phyloP scores from a whole-genome alignment of 2,329 filamentous ascomycete species.

The Massarina eburnea region DNA sequence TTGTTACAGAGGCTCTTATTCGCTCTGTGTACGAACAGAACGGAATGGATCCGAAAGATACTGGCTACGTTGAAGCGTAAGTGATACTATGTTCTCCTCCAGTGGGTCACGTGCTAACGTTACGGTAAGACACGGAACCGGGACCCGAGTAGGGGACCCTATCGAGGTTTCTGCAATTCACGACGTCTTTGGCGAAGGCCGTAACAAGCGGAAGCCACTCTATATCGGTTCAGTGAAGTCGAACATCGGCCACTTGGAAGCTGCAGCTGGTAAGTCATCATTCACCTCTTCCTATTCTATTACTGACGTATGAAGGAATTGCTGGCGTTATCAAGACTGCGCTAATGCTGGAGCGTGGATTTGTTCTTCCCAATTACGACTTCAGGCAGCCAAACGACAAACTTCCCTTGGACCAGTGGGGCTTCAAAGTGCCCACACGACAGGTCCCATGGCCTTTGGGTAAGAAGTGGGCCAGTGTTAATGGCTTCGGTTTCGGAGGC shows the following conservation, averaged over 20 bases:
- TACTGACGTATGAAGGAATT: constrained; percentile 10
- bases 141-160: constrained; percentile 53
- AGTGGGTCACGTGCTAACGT: too few relatives aligned
- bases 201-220: constrained; percentile 21
- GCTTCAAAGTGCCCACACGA: constrained; percentile 19
- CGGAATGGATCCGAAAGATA: constrained; percentile 26
- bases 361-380: constrained; percentile 42
- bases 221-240: constrained; percentile 34
- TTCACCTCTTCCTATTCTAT: background rate
- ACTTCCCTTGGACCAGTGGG: constrained; percentile 26
- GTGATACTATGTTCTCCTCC: too few relatives aligned
- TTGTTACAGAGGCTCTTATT: constrained; percentile 17
- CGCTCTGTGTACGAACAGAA: constrained; percentile 22
- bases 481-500: constrained; percentile 51
- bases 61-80: constrained; percentile 33
- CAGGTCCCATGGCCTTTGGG: constrained; percentile 26
- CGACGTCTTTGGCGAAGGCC: constrained; percentile 22
- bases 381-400: constrained; percentile 38
- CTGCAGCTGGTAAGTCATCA: constrained; percentile 18
- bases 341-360: constrained; percentile 44
- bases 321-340: constrained; percentile 43
- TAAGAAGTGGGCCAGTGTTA: constrained; percentile 46
- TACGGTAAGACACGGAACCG: constrained; percentile 57
- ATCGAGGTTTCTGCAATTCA: constrained; percentile 30
- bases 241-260: constrained; percentile 38